These are phyloP conservation scores for Macrolepiota dolichaula DNA, from an alignment of 768 basidiomycete genomes.

Conservation along the genomic window DNA sequence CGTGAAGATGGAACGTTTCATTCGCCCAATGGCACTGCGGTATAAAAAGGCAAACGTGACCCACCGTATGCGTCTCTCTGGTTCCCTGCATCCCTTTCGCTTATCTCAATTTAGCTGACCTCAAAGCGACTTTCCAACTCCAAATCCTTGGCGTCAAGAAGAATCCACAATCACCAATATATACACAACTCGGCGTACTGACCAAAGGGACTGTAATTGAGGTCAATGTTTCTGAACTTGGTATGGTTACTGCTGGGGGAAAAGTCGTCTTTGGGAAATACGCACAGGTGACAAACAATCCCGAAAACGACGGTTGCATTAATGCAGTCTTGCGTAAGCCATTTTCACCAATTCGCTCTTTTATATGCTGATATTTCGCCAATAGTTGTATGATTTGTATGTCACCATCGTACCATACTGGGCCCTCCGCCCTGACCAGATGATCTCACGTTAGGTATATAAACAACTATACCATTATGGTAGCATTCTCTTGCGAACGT, in stretches of 20 bases:
- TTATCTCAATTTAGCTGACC: slow-evolving; percentile 61
- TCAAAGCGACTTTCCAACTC: slow-evolving; percentile 98
- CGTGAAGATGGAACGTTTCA: slow-evolving; percentile 98
- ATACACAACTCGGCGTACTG: slow-evolving; percentile 92
- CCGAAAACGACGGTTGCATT: slow-evolving; percentile 95
- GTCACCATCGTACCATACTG: neutral
- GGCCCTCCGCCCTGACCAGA: neutral
- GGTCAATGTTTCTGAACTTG: slow-evolving; percentile 97
- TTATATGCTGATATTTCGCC: slow-evolving; percentile 6
- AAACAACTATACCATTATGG: neutral
- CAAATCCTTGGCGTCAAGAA: slow-evolving; percentile 98
- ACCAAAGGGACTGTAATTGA: slow-evolving; percentile 99
- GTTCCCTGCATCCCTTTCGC: neutral
- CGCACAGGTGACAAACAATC: slow-evolving; percentile 91
- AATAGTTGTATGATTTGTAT: slow-evolving; percentile 27
- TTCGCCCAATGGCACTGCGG: slow-evolving; percentile 94
- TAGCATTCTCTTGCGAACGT: neutral
- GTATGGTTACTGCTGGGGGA: slow-evolving; percentile 95
- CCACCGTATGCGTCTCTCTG: slow-evolving; percentile 68
- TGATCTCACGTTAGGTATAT: neutral
- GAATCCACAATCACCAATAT: slow-evolving; percentile 99
- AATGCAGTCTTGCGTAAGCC: slow-evolving; percentile 87
- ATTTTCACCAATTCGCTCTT: slow-evolving; percentile 14
- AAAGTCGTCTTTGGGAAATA: slow-evolving; percentile 94
- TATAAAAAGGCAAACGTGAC: slow-evolving; percentile 99